These are phyloP conservation scores for Schrenkiella parvula DNA, from an alignment of 345 rosid genomes.

Conservation along the genomic window DNA sequence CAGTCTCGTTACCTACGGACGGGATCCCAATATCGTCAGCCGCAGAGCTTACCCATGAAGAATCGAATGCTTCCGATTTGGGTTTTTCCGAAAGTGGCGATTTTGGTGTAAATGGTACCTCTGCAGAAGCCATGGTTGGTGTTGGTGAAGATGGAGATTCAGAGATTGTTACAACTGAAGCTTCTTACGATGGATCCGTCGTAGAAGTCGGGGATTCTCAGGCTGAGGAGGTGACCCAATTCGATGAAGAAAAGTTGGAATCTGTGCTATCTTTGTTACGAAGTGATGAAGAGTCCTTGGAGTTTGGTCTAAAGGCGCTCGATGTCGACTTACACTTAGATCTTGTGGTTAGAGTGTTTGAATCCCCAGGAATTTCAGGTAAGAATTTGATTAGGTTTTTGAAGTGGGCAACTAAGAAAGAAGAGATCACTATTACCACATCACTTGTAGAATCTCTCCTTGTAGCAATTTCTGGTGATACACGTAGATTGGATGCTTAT, in stretches of 20 bases:
- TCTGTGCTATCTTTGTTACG: slow-evolving; percentile 59
- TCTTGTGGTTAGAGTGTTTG: slow-evolving; percentile 52
- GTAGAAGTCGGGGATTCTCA: slow-evolving; percentile 18
- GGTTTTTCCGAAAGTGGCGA: slow-evolving; percentile 28
- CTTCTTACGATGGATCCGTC: slow-evolving; percentile 11
- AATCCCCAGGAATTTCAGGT: slow-evolving; percentile 46
- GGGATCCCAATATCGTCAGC: slow-evolving; percentile 13
- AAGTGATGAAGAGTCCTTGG: slow-evolving; percentile 58
- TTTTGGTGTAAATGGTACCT: slow-evolving; percentile 3
- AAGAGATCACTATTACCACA: slow-evolving; percentile 34
- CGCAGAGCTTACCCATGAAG: slow-evolving; percentile 1
- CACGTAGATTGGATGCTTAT: slow-evolving; percentile 48
- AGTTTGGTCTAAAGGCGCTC: slow-evolving; percentile 45
- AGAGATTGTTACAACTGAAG: slow-evolving; percentile 5
- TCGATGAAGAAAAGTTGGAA: slow-evolving; percentile 50
- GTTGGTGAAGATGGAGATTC: slow-evolving; percentile 17
- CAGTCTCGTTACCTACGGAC: slow-evolving; percentile 11
- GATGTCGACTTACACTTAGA: slow-evolving; percentile 42
- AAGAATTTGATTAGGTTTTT: slow-evolving; percentile 59
- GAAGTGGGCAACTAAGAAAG: slow-evolving; percentile 50
- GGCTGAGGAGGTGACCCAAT: slow-evolving; percentile 35
- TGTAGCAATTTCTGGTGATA: slow-evolving; percentile 36
- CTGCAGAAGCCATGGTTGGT: slow-evolving; percentile 2
- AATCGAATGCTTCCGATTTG: slow-evolving; percentile 5
- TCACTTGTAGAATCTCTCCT: slow-evolving; percentile 47